These are phyloP conservation scores for Areca catechu DNA, from an alignment of 176 grass and related monocot species.

Conservation along the genomic window DNA sequence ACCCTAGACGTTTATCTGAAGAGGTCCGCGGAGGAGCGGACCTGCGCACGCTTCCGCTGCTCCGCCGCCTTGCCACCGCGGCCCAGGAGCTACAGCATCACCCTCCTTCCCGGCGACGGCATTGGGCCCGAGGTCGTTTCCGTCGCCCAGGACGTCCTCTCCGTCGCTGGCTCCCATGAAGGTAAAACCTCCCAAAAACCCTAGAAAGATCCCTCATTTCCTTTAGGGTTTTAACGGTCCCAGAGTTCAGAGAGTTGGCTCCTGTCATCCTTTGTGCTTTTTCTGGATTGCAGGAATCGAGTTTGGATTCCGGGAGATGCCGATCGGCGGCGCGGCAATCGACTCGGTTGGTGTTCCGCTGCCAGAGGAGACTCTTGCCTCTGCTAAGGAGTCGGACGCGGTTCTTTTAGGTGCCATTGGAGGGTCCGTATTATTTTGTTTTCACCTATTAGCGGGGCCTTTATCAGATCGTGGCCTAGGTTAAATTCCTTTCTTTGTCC, in stretches of 20 bases:
- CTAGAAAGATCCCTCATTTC: background rate
- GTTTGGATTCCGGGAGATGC: conserved; percentile 53
- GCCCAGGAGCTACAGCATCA: conserved; percentile 53
- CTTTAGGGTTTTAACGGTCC: background rate
- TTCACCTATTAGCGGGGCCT: no score
- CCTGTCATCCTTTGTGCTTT: background rate
- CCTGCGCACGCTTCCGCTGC: conserved; percentile 21
- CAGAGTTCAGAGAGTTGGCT: background rate
- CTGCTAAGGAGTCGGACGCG: conserved; percentile 43
- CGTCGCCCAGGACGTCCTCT: conserved; percentile 75
- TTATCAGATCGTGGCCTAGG: no score
- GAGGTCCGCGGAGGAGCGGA: background rate
- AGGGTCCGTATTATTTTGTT: conserved; percentile 35
- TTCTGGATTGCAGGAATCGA: conserved; percentile 32
- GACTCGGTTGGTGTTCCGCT: conserved; percentile 56
- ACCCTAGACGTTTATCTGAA: conserved; percentile 18
- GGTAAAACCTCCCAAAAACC: conserved; percentile 11
- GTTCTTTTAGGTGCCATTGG: conserved; percentile 64
- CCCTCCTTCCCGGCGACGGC: conserved; percentile 79
- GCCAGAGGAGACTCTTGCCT: conserved; percentile 58
- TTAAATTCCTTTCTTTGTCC: no score
- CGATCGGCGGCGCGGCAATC: conserved; percentile 57
- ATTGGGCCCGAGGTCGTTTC: conserved; percentile 95
- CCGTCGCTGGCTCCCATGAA: conserved; percentile 55
- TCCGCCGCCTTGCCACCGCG: background rate